These are phyloP conservation scores for Litsea cubeba DNA, from an alignment of 164 flowering plant species.

Conservation along the genomic window DNA sequence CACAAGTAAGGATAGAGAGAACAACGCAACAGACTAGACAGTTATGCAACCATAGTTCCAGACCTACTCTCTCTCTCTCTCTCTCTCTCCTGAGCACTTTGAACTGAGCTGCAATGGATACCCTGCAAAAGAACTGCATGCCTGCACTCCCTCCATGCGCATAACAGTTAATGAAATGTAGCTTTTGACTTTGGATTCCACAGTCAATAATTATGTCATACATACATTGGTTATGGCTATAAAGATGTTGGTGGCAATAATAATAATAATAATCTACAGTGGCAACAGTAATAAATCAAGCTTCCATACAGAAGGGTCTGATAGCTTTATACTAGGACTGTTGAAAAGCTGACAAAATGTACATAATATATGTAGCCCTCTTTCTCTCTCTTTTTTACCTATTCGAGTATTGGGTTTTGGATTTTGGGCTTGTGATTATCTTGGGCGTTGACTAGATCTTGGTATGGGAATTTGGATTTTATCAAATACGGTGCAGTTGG, in stretches of 20 bases:
- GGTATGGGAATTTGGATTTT: neutral
- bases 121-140: no score
- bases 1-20: no score
- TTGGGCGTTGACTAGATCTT: neutral
- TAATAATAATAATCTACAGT: no score
- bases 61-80: no score
- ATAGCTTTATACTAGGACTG: slow-evolving; percentile 5
- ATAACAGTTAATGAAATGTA: neutral
- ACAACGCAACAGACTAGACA: no score
- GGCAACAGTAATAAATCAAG: no score
- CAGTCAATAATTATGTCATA: no score
- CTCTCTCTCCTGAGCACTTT: no score
- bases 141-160: no score
- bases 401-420: slow-evolving; percentile 1
- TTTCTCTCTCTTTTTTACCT: neutral
- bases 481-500: neutral
- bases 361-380: neutral
- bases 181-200: slow-evolving; percentile 4
- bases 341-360: slow-evolving; percentile 13
- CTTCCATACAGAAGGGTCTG: neutral
- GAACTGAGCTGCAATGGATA: no score
- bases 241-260: neutral
- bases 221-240: no score
- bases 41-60: no score
- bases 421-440: slow-evolving; percentile 5